Base-by-base conservation (phyloP, 2,329 filamentous ascomycete genomes). In the Emydomyces testavorans region DNA sequence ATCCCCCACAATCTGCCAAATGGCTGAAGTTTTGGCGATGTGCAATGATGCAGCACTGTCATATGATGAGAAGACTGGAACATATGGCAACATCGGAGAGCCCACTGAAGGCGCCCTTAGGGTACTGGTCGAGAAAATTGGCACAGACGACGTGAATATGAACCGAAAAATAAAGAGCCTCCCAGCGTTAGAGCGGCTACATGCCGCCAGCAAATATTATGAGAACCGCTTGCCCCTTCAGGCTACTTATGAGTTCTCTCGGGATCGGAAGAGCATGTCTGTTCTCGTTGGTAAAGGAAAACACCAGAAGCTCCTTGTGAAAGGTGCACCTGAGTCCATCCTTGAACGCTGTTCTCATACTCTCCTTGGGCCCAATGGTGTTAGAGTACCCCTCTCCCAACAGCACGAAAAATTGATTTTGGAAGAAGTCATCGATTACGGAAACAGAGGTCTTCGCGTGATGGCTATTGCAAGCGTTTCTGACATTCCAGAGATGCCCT, bases 241-340 rank as follows among this genome's bases (percentile, higher is more conserved):
- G 49, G 83, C 89, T 6, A 94, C 88, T 8, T 98, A 87, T 59
- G 92, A 98, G 64, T 98, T 98, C 69, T 96, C 92, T 1, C 82
- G 92, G 58, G 92, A 98, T 67, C 80, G 92, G 53, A 98, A 98
- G 78, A 96, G 90, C 68, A 98, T 98, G 92, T 98, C 92, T 40
- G 93, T 98, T 29, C 72, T 96, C 50, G 86, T 93, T 53, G 77
- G 83, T 55, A 75, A 77, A 47, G 82, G 77, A 48, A 72, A 74
- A 42, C 68, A 79, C 45, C 79, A 92, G 69, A 88, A 83, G 64
- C 80, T 98, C 8, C 76, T 98, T 41, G 89, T 98, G 56, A 98
- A 98, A 71, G 92, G 92, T 59, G 92, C 93, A 16, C 92, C 92
- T 4, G 92, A 98, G 67, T 87, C 88, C 10, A 82, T 98, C 57